Percentiles rank a stretch among this genome's conserved stretches.
phyloP scores from a whole-genome alignment of 2,329 filamentous ascomycete species.

The Aspergillus fischeri region DNA sequence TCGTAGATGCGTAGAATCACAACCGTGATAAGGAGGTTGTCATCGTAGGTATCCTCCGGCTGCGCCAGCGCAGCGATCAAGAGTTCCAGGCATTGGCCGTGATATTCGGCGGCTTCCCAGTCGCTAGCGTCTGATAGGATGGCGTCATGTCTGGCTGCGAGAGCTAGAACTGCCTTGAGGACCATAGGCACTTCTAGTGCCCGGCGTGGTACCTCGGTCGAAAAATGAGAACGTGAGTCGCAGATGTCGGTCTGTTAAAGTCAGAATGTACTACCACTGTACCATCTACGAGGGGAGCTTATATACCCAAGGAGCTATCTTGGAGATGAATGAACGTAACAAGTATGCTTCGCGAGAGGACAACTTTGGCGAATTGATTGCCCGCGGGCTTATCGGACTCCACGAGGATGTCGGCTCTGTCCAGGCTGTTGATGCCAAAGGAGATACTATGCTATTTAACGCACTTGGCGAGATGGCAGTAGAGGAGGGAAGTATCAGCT shows the following conservation, averaged over 20 bases:
- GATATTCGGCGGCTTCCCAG: conserved; percentile 42
- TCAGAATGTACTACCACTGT: not conserved
- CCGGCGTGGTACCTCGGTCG: conserved; percentile 44
- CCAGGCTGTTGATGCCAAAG: conserved; percentile 14
- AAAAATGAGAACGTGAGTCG: conserved; percentile 38
- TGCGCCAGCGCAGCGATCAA: conserved; percentile 45
- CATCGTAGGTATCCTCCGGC: conserved; percentile 42
- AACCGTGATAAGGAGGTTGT: conserved; percentile 46
- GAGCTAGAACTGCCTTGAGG: conserved; percentile 44
- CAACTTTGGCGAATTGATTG: conserved; percentile 11
- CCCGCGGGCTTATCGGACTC: conserved; percentile 11
- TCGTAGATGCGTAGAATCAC: conserved; percentile 49
- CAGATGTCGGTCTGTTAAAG: conserved; percentile 29
- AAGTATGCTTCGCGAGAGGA: conserved; percentile 31
- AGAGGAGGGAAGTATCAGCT: conserved; percentile 1
- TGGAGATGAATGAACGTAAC: conserved; percentile 32
- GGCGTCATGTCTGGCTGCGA: conserved; percentile 45
- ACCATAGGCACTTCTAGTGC: conserved; percentile 47
- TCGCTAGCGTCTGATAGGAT: conserved; percentile 37
- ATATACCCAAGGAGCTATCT: conserved; percentile 31
- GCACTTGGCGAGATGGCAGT: conserved; percentile 11
- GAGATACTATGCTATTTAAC: conserved; percentile 6
- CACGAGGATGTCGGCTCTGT: conserved; percentile 5
- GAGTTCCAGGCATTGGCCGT: conserved; percentile 45
- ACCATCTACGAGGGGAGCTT: no score